A percentile compares a stretch with the other conserved stretches of the same genome.
phyloP scores from a whole-genome alignment of 306 rosid genomes.

The Sesbania bispinosa region DNA sequence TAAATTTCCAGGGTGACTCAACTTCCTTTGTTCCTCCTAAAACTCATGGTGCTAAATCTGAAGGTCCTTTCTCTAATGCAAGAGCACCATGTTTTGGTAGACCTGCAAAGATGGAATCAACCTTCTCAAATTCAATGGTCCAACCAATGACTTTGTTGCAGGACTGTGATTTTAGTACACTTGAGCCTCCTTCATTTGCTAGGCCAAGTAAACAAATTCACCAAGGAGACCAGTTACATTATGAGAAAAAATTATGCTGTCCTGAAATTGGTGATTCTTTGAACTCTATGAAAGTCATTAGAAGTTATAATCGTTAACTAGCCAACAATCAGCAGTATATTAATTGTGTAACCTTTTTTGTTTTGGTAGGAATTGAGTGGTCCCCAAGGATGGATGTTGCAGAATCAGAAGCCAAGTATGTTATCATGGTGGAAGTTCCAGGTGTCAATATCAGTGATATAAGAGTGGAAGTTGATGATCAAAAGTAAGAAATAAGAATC shows the following conservation, averaged over 20 bases:
- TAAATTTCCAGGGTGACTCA: slow-evolving; percentile 40
- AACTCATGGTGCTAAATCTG: slow-evolving; percentile 30
- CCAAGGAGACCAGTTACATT: slow-evolving; percentile 22
- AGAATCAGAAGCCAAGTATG: slow-evolving; percentile 58
- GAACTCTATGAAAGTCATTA: neutral
- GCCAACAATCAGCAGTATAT: neutral
- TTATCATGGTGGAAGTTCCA: slow-evolving; percentile 71
- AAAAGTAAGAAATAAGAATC: slow-evolving; percentile 69
- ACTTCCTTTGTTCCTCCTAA: slow-evolving; percentile 32
- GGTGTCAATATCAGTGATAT: slow-evolving; percentile 63
- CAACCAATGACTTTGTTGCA: slow-evolving; percentile 33
- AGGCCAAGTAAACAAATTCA: slow-evolving; percentile 32
- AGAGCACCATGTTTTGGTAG: slow-evolving; percentile 63
- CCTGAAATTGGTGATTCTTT: slow-evolving; percentile 42
- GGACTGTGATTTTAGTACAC: slow-evolving; percentile 24
- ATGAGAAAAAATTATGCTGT: slow-evolving; percentile 24
- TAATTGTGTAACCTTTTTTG: neutral
- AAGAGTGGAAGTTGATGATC: slow-evolving; percentile 82
- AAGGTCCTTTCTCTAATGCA: slow-evolving; percentile 28
- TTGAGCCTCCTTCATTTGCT: slow-evolving; percentile 58
- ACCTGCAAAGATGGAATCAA: slow-evolving; percentile 29
- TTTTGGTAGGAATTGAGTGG: slow-evolving; percentile 50
- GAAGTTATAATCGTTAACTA: neutral
- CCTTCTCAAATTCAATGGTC: slow-evolving; percentile 22
- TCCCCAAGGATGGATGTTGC: slow-evolving; percentile 82